Conservation (phyloP, 768 basidiomycete genomes). For the Russula sp. region DNA sequence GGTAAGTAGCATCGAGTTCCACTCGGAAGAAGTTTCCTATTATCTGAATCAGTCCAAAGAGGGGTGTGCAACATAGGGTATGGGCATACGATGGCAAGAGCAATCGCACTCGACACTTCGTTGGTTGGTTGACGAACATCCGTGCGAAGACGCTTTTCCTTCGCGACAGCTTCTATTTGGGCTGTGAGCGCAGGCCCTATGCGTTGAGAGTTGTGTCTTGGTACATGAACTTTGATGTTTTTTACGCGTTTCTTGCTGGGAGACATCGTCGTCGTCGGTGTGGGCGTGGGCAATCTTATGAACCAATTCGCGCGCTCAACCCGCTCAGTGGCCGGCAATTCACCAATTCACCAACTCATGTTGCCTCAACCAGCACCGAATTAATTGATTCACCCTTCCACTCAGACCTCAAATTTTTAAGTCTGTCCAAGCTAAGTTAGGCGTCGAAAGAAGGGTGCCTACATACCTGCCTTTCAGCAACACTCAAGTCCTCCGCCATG, state of each 20-base stretch:
- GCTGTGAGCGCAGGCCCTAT: conserved; percentile 55
- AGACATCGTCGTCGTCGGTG: conserved; percentile 44
- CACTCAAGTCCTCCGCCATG: neutral
- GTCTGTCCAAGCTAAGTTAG: no score
- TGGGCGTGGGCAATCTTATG: neutral
- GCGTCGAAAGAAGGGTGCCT: no score
- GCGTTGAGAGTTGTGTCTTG: conserved; percentile 67
- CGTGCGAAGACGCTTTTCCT: conserved; percentile 39
- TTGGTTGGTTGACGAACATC: conserved; percentile 58
- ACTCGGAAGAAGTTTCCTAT: conserved; percentile 73
- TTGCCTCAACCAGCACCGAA: no score
- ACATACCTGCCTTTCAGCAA: neutral
- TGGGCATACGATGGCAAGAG: conserved; percentile 56
- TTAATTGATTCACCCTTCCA: no score
- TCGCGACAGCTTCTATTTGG: conserved; percentile 51
- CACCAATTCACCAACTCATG: no score
- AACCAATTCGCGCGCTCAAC: no score
- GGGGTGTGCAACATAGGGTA: neutral
- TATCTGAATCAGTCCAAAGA: neutral
- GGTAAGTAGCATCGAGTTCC: conserved; percentile 74
- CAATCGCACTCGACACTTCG: conserved; percentile 42
- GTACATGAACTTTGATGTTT: conserved; percentile 56
- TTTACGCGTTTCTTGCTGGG: conserved; percentile 46
- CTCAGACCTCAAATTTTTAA: no score
- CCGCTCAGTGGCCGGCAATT: no score